Evolutionary conservation across 352 stramenopile species (phyloP).

Genomic region (Phytopythium chamaehyphon): DNA sequence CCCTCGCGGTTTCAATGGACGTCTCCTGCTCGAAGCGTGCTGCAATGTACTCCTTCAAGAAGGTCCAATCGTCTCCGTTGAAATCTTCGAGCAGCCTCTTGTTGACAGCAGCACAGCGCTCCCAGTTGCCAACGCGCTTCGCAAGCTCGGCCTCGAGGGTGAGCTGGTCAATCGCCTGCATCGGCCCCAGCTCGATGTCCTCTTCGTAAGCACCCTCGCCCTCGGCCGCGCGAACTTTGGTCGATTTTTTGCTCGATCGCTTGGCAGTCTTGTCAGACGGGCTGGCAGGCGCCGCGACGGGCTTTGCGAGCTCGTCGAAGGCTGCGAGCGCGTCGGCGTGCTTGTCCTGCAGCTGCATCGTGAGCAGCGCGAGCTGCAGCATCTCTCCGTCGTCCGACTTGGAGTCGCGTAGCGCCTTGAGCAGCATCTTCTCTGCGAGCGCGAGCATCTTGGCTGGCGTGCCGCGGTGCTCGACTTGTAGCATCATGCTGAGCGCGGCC

Average conservation of each 20-base stretch:
- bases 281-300: conserved; percentile 18
- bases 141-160: conserved; percentile 62
- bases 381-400: conserved; percentile 61
- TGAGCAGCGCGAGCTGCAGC: conserved; percentile 63
- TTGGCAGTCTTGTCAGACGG: conserved; percentile 13
- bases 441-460: conserved; percentile 70
- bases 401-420: conserved; percentile 65
- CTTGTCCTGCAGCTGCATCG: conserved; percentile 71
- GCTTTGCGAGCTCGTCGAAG: conserved; percentile 67
- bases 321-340: conserved; percentile 53
- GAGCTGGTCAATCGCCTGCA: conserved; percentile 75
- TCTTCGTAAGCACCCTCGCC: conserved; percentile 75
- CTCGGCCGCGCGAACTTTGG: conserved; percentile 55
- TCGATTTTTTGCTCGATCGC: conserved; percentile 7
- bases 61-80: conserved; percentile 83
- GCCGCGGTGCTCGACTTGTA: conserved; percentile 69
- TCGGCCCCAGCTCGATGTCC: conserved; percentile 78
- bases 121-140: conserved; percentile 44
- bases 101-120: conserved; percentile 50
- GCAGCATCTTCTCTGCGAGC: conserved; percentile 76
- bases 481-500: conserved; percentile 77
- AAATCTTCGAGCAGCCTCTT: conserved; percentile 55
- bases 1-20: conserved; percentile 16
- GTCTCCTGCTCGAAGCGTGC: conserved; percentile 37
- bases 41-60: conserved; percentile 62